Percentiles rank a stretch among this genome's conserved stretches.
phyloP scores from a whole-genome alignment of 192 early-diverging fungal species.

The Lobosporangium transversale region DNA sequence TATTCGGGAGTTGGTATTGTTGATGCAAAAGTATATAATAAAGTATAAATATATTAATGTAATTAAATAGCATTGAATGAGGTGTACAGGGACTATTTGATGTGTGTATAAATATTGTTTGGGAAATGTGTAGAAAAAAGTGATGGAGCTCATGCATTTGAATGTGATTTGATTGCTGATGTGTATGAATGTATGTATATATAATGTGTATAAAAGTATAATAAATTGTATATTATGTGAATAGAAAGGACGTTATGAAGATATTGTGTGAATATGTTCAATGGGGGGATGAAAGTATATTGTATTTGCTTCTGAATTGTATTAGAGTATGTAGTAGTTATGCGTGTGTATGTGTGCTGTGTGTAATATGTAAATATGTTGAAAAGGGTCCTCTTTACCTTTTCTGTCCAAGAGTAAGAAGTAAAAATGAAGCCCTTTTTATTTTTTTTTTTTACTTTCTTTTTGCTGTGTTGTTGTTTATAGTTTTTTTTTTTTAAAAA shows the following conservation, averaged over 20 bases:
- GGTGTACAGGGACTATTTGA: too few relatives aligned
- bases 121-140: background rate
- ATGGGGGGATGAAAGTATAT: too few relatives aligned
- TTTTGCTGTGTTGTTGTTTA: background rate
- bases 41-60: too few relatives aligned
- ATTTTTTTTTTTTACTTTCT: background rate
- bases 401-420: constrained; percentile 13
- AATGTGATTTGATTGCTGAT: background rate
- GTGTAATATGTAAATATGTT: constrained; percentile 3
- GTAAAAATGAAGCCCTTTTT: background rate
- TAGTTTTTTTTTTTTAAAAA: constrained; percentile 10
- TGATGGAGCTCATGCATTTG: background rate
- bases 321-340: constrained; percentile 12
- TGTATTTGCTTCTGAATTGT: background rate
- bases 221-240: background rate
- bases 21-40: too few relatives aligned
- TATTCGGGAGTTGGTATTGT: too few relatives aligned
- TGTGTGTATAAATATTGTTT: too few relatives aligned
- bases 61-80: too few relatives aligned
- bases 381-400: constrained; percentile 21
- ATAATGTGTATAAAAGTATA: background rate
- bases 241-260: background rate
- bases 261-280: constrained; percentile 7
- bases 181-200: constrained; percentile 3
- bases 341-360: constrained; percentile 8